A percentile compares a stretch with the other conserved stretches of the same genome.
Conservation (phyloP, 2,329 filamentous ascomycete species). For the Rasamsonia emersonii region DNA sequence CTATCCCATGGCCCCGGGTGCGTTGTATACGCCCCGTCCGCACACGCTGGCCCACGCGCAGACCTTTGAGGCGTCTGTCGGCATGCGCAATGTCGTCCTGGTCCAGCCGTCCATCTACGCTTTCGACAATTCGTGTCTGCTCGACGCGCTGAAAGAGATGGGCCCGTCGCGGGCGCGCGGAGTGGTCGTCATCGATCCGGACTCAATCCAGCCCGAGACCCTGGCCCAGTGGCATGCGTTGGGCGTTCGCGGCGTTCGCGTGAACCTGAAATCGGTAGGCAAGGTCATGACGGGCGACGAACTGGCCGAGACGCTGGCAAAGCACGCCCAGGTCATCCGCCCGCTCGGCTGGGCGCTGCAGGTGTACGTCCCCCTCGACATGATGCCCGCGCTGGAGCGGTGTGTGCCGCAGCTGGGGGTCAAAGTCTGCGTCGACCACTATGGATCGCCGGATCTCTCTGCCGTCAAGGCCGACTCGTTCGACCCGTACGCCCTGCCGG, state of each 20-base stretch:
- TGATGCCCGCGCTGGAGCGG: constrained; percentile 41
- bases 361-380: constrained; percentile 47
- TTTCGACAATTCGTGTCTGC: constrained; percentile 50
- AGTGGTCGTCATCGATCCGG: constrained; percentile 50
- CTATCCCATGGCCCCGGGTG: constrained; percentile 42
- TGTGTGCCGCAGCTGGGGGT: constrained; percentile 44
- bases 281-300: constrained; percentile 32
- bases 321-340: constrained; percentile 44
- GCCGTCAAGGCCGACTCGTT: constrained; percentile 12
- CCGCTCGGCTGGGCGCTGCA: constrained; percentile 50
- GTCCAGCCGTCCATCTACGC: constrained; percentile 57
- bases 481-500: constrained; percentile 40
- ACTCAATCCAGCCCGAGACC: constrained; percentile 25
- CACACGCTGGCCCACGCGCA: constrained; percentile 46
- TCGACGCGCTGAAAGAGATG: constrained; percentile 45
- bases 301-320: constrained; percentile 35
- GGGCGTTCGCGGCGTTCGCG: constrained; percentile 51
- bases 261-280: constrained; percentile 51
- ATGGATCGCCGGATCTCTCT: constrained; percentile 42
- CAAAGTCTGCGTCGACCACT: constrained; percentile 52
- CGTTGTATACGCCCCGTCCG: constrained; percentile 44
- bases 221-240: constrained; percentile 47
- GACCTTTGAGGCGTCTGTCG: constrained; percentile 43
- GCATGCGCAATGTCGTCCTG: constrained; percentile 49
- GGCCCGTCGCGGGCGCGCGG: constrained; percentile 45